Evolutionary conservation across 169 alveolate species (phyloP), one percentile per base, ranked within the genome.

Genomic region (Babesia bigemina): DNA sequence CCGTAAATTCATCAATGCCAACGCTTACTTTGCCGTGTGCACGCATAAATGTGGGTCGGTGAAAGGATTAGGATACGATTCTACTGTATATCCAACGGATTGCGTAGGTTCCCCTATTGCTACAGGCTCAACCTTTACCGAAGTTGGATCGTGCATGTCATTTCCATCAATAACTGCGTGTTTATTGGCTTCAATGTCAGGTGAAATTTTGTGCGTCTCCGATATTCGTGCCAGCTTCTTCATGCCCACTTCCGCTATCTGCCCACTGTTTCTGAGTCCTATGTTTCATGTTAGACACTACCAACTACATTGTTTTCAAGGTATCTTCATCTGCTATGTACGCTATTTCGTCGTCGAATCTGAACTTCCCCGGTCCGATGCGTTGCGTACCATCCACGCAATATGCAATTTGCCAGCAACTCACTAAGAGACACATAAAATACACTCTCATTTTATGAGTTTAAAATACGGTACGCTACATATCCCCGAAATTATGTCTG

Each of bases 301-400:
- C 3, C 53, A 17, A 29, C 47, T 66, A 52, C 63, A 8, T 29
- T n/a, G 57, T 33, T 4, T 59, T 2, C 0, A 61, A 4, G 29
- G 58, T 10, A n/a, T 26, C 57, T 16, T 33, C 65, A 53, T 61
- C 84, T 14, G 33, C 21, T 56, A 74, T 50, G 24, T 74, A 55
- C 22, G 59, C 69, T 36, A 79, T 55, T 21, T 79, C 83, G 1
- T 79, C 87, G 75, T 65, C 36, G 83, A 79, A 79, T 70, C 83
- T 69, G 75, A 79, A 79, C 74, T 79, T 79, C 24, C 74, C 75
- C n/a, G 83, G 63, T 28, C 74, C 83, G 58, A 79, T 70, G 49
- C 75, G 79, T 42, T 58, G 48, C 21, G 57, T 21, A 57, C 49
- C 84, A 17, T 55, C 24, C 29, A 74, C 66, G 13, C 59, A 26